Percentiles rank a stretch among this genome's conserved stretches.
Conservation (phyloP, 73 alveolate genomes). For the Uronychia setigera region DNA sequence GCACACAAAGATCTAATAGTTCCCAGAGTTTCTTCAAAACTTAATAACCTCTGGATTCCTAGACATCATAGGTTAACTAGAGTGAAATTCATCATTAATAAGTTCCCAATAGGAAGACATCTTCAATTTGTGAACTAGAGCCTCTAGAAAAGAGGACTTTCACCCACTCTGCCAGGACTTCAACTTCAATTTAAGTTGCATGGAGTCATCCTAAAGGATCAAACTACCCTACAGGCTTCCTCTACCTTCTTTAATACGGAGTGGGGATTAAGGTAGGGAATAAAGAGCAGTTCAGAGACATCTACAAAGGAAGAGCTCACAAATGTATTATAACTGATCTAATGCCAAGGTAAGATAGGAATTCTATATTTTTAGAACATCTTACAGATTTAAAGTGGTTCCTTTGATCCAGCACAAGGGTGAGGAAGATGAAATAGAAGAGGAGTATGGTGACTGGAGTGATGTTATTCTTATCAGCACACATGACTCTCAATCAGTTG, state of each 20-base stretch:
- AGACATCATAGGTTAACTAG: no score
- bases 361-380: constrained; percentile 39
- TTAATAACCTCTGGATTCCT: no score
- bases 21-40: no score
- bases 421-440: neutral
- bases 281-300: constrained; percentile 58
- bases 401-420: constrained; percentile 2
- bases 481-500: constrained; percentile 17
- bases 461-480: constrained; percentile 26
- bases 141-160: constrained; percentile 36
- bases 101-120: no score
- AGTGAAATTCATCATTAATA: no score
- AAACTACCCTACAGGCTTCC: neutral
- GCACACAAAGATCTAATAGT: no score
- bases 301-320: constrained; percentile 66
- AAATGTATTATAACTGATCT: constrained; percentile 64
- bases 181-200: constrained; percentile 52
- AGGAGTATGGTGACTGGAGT: constrained; percentile 33
- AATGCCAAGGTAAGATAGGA: constrained; percentile 22
- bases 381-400: constrained; percentile 41
- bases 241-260: constrained; percentile 56
- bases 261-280: constrained; percentile 56
- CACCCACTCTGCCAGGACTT: constrained; percentile 8
- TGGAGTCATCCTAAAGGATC: constrained; percentile 52
- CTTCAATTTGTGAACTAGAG: neutral